Conservation (phyloP, 2,329 filamentous ascomycete species). For the Westerdykella aurantiaca region DNA sequence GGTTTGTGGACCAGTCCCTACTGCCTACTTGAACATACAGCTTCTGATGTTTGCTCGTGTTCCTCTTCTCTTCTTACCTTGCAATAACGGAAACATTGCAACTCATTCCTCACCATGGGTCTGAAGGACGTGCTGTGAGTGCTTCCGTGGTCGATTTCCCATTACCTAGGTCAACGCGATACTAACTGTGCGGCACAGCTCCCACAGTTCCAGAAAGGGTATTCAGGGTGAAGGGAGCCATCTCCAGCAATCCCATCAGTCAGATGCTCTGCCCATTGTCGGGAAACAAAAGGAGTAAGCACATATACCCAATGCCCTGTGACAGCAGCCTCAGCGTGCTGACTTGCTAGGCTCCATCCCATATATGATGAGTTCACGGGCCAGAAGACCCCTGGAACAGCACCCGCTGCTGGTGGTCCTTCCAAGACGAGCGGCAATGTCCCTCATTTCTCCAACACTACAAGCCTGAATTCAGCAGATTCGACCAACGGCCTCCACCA, state of each 20-base stretch:
- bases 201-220: slow-evolving; percentile 30
- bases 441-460: slow-evolving; percentile 10
- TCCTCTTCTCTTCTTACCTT: neutral
- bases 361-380: slow-evolving; percentile 28
- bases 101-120: slow-evolving; percentile 30
- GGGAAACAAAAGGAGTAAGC: slow-evolving; percentile 3
- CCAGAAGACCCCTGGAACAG: neutral
- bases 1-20: neutral
- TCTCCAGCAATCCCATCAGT: slow-evolving; percentile 2
- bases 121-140: slow-evolving; percentile 42
- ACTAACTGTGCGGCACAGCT: slow-evolving; percentile 10
- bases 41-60: neutral
- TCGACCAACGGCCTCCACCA: neutral
- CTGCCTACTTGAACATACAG: neutral
- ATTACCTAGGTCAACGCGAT: neutral
- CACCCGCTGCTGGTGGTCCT: slow-evolving; percentile 6
- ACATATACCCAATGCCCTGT: neutral
- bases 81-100: neutral
- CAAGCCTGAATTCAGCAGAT: slow-evolving; percentile 4
- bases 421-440: slow-evolving; percentile 7
- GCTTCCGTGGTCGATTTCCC: neutral
- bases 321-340: neutral
- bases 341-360: slow-evolving; percentile 12
- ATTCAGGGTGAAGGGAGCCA: slow-evolving; percentile 19
- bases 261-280: too few relatives aligned